These are phyloP conservation scores for Adansonia rubrostipa DNA, from an alignment of 441 rosid genomes.

Conservation along the genomic window DNA sequence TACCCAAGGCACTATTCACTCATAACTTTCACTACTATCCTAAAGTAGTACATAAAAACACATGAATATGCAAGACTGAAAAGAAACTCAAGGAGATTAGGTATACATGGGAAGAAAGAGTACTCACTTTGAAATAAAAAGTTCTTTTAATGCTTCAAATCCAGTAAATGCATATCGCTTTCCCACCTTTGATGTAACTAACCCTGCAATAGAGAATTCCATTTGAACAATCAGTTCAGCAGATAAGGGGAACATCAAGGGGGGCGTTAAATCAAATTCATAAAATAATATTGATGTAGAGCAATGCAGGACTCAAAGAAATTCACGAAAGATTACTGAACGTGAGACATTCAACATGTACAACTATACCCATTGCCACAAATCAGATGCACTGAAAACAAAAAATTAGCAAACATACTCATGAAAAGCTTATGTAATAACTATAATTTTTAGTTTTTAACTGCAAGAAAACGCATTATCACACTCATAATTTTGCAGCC, in stretches of 20 bases:
- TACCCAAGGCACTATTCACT: not conserved
- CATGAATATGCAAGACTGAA: not conserved
- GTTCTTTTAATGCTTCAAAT: constrained; percentile 83
- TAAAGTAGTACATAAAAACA: not conserved
- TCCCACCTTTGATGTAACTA: constrained; percentile 92
- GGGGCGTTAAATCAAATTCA: constrained; percentile 1
- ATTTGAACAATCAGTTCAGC: constrained; percentile 17
- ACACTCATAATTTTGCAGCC: not conserved
- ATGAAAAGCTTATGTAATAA: not conserved
- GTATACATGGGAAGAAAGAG: constrained; percentile 14
- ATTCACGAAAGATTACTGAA: not conserved
- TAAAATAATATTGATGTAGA: not conserved
- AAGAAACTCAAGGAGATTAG: constrained; percentile 8
- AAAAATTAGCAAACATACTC: not conserved
- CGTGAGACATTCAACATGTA: not conserved
- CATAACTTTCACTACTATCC: constrained; percentile 10
- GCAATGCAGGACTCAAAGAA: constrained; percentile 15
- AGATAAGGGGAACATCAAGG: not conserved
- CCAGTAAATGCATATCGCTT: constrained; percentile 88
- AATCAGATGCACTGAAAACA: not conserved
- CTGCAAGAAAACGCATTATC: not conserved
- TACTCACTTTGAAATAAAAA: constrained; percentile 68
- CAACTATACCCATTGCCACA: not conserved
- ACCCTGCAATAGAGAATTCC: constrained; percentile 56
- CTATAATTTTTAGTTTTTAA: not conserved